These are phyloP conservation scores for Aureobasidium namibiae DNA, from an alignment of 2,329 filamentous ascomycete genomes.

Conservation along the genomic window DNA sequence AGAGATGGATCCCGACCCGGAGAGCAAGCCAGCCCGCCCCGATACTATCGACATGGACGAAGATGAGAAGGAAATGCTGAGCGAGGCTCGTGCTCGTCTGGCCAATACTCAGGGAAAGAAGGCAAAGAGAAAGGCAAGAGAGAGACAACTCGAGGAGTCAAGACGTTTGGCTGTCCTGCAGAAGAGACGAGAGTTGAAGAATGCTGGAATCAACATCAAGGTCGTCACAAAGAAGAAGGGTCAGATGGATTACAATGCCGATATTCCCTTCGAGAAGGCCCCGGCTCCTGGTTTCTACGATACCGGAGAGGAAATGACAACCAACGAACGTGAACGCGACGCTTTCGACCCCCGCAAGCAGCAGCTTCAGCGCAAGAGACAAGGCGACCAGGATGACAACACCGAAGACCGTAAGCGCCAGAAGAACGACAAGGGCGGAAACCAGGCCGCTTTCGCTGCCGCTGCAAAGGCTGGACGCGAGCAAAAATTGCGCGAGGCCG, in stretches of 20 bases:
- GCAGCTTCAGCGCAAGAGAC: slow-evolving; percentile 84
- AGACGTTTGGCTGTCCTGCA: slow-evolving; percentile 81
- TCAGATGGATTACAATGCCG: slow-evolving; percentile 99
- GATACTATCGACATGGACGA: slow-evolving; percentile 98
- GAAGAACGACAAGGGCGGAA: slow-evolving; percentile 77
- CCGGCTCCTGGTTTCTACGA: slow-evolving; percentile 87
- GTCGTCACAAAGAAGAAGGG: slow-evolving; percentile 84
- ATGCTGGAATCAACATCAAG: slow-evolving; percentile 97
- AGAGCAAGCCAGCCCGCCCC: slow-evolving; percentile 88
- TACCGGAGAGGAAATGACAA: slow-evolving; percentile 69
- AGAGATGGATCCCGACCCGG: slow-evolving; percentile 93
- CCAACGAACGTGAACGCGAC: slow-evolving; percentile 76
- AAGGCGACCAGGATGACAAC: slow-evolving; percentile 81
- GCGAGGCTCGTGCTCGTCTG: slow-evolving; percentile 88
- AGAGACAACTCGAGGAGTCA: slow-evolving; percentile 91
- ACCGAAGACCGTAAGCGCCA: slow-evolving; percentile 69
- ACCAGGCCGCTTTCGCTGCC: slow-evolving; percentile 72
- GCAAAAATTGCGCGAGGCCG: slow-evolving; percentile 90
- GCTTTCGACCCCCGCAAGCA: slow-evolving; percentile 89
- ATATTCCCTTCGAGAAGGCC: slow-evolving; percentile 95
- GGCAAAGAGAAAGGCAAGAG: slow-evolving; percentile 92
- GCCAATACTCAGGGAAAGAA: slow-evolving; percentile 99
- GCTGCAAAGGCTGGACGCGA: slow-evolving; percentile 88
- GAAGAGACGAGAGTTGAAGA: slow-evolving; percentile 93
- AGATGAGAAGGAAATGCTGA: slow-evolving; percentile 99